Percentiles rank a stretch among this genome's conserved stretches.
phyloP scores from a whole-genome alignment of 257 asterid genomes.

The Coffea canephora region DNA sequence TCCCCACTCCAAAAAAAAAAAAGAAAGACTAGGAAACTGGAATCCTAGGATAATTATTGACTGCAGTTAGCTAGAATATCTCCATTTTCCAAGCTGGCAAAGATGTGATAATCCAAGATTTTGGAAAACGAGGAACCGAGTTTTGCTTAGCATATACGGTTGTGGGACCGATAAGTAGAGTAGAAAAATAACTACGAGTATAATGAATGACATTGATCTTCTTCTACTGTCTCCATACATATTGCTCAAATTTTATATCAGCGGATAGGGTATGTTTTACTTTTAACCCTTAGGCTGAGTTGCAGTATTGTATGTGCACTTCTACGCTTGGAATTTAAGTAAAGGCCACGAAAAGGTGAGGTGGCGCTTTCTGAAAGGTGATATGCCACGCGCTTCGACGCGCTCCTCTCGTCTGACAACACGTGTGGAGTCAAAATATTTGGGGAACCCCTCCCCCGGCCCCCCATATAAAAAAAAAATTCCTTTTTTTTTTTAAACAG shows the following conservation, averaged over 20 bases:
- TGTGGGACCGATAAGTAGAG: constrained; percentile 51
- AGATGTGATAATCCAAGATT: background rate
- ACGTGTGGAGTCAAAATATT: constrained; percentile 22
- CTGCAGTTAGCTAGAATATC: background rate
- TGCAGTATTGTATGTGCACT: background rate
- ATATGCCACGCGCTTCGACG: constrained; percentile 22
- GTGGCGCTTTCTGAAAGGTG: constrained; percentile 56
- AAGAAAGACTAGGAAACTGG: background rate
- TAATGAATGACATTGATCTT: constrained; percentile 40
- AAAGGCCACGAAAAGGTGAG: constrained; percentile 36
- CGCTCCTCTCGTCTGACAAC: background rate
- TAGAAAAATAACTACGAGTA: constrained; percentile 33
- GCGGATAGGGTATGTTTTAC: constrained; percentile 19
- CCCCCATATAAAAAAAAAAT: too few species aligned
- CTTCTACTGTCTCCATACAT: constrained; percentile 12
- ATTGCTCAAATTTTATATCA: constrained; percentile 7
- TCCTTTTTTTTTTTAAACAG: too few species aligned
- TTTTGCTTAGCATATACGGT: constrained; percentile 45
- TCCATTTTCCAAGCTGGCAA: background rate
- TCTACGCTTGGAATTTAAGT: constrained; percentile 49
- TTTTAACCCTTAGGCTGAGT: constrained; percentile 15
- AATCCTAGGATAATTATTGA: background rate
- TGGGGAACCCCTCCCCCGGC: background rate
- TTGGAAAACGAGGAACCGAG: constrained; percentile 2
- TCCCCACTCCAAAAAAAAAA: background rate